Evolutionary conservation across 495 filamentous ascomycete species (phyloP), one percentile per base, ranked within the genome.

Genomic region (Talaromyces nanjingensis): DNA sequence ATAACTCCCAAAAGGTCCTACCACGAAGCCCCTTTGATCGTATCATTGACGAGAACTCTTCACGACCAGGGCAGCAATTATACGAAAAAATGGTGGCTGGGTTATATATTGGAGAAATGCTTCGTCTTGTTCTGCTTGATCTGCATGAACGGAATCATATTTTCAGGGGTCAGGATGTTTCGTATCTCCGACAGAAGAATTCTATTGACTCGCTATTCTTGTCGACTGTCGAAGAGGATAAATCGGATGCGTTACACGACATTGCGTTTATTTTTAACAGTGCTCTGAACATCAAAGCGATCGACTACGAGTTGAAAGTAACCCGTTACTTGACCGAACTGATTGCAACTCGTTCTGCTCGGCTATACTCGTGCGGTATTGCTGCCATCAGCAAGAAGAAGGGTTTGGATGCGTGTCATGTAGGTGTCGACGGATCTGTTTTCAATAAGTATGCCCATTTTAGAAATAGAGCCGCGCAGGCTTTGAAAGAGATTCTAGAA

Each of bases 371-470:
- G 27, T 97, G 93, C 69, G 93, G 92, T 59, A 90, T 96, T 64
- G 91, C 92, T 5, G 93, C 91, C 58, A 96, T 97, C 65, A 90
- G 88, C 81, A 92, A 84, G 76, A 96, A 93, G 84, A 96, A 94
- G 76, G 82, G 83, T 31, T 86, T 89, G 61, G 74, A 81, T 55
- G 79, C 82, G 4, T 93, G 90, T 78, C 91, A 93, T 70, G 91
- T 96, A n/a, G 93, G 92, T 59, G 92, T 93, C 33, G 91, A 97
- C 68, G 93, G 93, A 11, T 89, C 89, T 2, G 90, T 96, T 24
- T 96, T 97, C 78, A 93, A 93, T 80, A 96, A 94, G 71, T 96
- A 96, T 73, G 89, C 89, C 6, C 89, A 92, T 69, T 96, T 97
- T 79, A 91, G 93, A 77, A 79, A 83, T 7, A 87, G 93, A 58